These are phyloP conservation scores for Avena eriantha DNA, from an alignment of 176 grass and related monocot genomes.

Conservation along the genomic window DNA sequence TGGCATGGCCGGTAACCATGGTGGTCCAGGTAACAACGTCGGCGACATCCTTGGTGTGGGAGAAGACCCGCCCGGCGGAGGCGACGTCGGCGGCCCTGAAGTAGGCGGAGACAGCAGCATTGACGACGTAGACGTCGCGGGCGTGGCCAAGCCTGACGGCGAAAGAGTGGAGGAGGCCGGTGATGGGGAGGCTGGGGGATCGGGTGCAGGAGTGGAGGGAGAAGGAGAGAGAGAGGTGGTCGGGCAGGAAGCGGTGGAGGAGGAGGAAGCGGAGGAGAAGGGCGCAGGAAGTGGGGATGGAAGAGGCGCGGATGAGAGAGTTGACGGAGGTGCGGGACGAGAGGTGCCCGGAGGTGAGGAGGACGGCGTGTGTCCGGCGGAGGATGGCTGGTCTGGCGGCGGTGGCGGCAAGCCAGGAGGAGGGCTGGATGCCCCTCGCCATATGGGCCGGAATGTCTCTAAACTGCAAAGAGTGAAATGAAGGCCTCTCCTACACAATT, in stretches of 20 bases:
- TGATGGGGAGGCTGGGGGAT: constrained; percentile 20
- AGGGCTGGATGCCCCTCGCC: constrained; percentile 3
- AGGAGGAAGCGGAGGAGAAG: constrained; percentile 44
- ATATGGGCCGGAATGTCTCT: neutral
- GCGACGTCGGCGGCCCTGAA: constrained; percentile 45
- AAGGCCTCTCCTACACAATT: neutral
- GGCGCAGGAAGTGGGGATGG: constrained; percentile 29
- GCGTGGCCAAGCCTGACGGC: constrained; percentile 48
- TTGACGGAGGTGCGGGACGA: constrained; percentile 37
- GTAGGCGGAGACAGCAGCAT: constrained; percentile 52
- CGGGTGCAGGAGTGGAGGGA: constrained; percentile 50
- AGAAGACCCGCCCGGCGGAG: constrained; percentile 58
- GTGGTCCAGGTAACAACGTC: constrained; percentile 68
- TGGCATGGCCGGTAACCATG: constrained; percentile 50
- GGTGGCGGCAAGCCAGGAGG: constrained; percentile 31
- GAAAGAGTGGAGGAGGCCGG: constrained; percentile 49
- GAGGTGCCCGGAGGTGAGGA: constrained; percentile 52
- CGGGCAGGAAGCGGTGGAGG: constrained; percentile 35
- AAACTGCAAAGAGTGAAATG: neutral
- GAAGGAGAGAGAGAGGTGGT: constrained; percentile 60
- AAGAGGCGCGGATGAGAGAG: constrained; percentile 39
- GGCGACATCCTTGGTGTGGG: constrained; percentile 33
- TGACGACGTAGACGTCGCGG: constrained; percentile 43
- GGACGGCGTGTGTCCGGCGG: constrained; percentile 37
- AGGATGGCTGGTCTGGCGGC: constrained; percentile 24